Evolutionary conservation across 805 yeast genomes (phyloP), one percentile per base, ranked within the genome.

Genomic region (Candida quercuum): DNA sequence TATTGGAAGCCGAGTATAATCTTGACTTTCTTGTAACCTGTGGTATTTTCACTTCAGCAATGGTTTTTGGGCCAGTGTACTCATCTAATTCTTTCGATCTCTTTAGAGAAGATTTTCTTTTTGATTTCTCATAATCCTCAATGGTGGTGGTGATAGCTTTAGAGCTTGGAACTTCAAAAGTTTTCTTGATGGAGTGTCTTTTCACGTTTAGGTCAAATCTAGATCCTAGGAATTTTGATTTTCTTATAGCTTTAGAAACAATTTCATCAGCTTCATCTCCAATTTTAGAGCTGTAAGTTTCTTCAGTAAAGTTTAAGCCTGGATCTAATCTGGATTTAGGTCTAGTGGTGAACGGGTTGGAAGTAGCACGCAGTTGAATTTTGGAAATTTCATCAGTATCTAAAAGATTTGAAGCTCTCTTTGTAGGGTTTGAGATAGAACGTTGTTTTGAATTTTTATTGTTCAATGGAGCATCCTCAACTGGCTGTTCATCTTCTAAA

Each of bases 11-110:
- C 26, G 81, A 70, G 53, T 78, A 79, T 39, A 74, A 67, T 50
- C 74, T 71, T 3, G 86, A 80, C 48, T 74, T 74, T 57, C 88
- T 74, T 0, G 88, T 74, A 25, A 82, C 86, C 43, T 74, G 76
- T 17, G 91, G 91, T 35, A 82, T 76, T 39, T 69, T 68, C 31
- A 82, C 79, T 43, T 78, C 83, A 15, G 84, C 74, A 31, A 82
- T 66, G 11, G 64, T 70, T 40, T 69, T 70, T 30, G 78, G 78
- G 17, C 67, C 71, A 21, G 28, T 26, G 32, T 49, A 49, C 12
- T 34, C 29, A 5, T 26, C 40, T 19, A n/a, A 22, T 20, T 19
- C 23, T 41, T 35, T 41, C 41, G 37, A 36, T 30, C 44, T 30
- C 34, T 28, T n/a, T 45, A 40, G 10, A 49, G 44, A 2, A 41